Evolutionary conservation across 768 basidiomycete species (phyloP).

Genomic region (Rhizopogon vulgaris): DNA sequence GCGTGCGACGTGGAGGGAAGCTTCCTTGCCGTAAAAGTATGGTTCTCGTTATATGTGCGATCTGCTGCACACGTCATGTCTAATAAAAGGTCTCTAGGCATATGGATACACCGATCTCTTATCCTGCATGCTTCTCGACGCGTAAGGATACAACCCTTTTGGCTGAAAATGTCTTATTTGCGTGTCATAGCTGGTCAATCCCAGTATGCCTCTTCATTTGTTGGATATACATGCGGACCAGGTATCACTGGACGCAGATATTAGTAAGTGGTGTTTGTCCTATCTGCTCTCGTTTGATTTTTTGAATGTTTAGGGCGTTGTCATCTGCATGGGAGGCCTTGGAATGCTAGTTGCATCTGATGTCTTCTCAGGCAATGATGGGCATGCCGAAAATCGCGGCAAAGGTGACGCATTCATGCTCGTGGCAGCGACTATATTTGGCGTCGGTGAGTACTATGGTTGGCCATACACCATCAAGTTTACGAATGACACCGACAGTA

Average conservation of each 20-base stretch:
- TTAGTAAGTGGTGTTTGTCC: slow-evolving; percentile 34
- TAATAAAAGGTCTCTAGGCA: slow-evolving; percentile 32
- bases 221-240: slow-evolving; percentile 66
- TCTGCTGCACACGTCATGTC: neutral
- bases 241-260: slow-evolving; percentile 72
- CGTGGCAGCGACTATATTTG: slow-evolving; percentile 72
- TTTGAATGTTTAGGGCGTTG: slow-evolving; percentile 42
- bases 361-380: slow-evolving; percentile 63
- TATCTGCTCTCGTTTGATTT: neutral
- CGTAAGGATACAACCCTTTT: slow-evolving; percentile 33
- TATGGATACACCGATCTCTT: slow-evolving; percentile 76
- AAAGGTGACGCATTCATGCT: slow-evolving; percentile 84
- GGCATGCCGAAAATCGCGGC: slow-evolving; percentile 48
- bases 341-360: slow-evolving; percentile 73
- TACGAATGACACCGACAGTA: slow-evolving; percentile 31
- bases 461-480: neutral
- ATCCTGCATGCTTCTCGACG: slow-evolving; percentile 80
- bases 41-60: neutral
- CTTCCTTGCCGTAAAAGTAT: slow-evolving; percentile 66
- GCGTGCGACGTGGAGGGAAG: slow-evolving; percentile 78
- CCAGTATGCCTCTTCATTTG: slow-evolving; percentile 73
- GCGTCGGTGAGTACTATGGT: slow-evolving; percentile 50
- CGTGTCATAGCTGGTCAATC: slow-evolving; percentile 59
- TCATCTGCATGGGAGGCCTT: slow-evolving; percentile 63
- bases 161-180: neutral